These are phyloP conservation scores for Dioscorea cayenensis DNA, from an alignment of 116 monocot genomes.

Conservation along the genomic window DNA sequence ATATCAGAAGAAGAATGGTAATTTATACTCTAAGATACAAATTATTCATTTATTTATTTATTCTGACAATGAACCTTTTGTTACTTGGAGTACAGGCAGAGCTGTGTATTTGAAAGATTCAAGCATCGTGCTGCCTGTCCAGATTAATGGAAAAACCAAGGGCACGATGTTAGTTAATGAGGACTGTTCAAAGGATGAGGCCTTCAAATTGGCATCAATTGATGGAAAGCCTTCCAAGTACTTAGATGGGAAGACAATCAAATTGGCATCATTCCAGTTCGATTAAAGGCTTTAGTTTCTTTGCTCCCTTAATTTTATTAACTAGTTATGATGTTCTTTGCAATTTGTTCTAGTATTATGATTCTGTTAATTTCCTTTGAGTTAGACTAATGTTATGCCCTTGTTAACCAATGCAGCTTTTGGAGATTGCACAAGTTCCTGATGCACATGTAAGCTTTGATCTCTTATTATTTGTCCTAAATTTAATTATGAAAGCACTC, in stretches of 20 bases:
- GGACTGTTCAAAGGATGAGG: conserved; percentile 66
- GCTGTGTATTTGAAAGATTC: conserved; percentile 76
- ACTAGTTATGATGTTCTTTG: background rate
- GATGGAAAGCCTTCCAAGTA: conserved; percentile 77
- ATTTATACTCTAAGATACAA: too few relatives aligned
- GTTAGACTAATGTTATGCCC: background rate
- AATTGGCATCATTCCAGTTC: too few relatives aligned
- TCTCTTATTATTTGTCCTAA: background rate
- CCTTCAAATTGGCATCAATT: conserved; percentile 46
- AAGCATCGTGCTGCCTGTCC: conserved; percentile 76
- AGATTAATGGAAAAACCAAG: conserved; percentile 92
- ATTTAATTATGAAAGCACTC: too few relatives aligned
- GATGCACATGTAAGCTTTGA: conserved; percentile 72
- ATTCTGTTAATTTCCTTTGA: background rate
- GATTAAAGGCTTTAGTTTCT: too few relatives aligned
- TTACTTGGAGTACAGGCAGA: conserved; percentile 39
- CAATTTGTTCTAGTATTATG: background rate
- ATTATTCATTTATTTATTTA: too few relatives aligned
- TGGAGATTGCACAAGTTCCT: conserved; percentile 98
- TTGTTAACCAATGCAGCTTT: conserved; percentile 48
- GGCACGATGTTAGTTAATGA: conserved; percentile 81
- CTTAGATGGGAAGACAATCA: conserved; percentile 51
- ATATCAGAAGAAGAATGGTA: too few relatives aligned
- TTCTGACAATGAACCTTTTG: background rate
- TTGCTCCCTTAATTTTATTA: background rate